Evolutionary conservation across 202 grass and related monocot genomes (phyloP).

Genomic region (Carex arenaria): DNA sequence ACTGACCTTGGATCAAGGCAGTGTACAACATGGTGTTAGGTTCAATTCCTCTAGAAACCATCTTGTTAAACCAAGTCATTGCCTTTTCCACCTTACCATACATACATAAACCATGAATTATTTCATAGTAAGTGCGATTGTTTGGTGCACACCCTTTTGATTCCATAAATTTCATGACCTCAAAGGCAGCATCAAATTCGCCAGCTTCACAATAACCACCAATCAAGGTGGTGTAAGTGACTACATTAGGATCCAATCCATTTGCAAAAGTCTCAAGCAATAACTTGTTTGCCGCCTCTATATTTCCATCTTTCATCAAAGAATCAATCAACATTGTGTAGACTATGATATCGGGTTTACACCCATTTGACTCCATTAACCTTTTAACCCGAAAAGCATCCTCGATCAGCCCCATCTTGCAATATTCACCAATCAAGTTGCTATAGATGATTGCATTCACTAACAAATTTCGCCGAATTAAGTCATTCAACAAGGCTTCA

Average conservation of each 20-base stretch:
- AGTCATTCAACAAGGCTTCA: slow-evolving; percentile 50
- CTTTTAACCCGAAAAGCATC: slow-evolving; percentile 70
- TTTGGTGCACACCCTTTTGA: slow-evolving; percentile 58
- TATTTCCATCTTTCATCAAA: slow-evolving; percentile 45
- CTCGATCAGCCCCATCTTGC: slow-evolving; percentile 47
- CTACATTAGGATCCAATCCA: slow-evolving; percentile 65
- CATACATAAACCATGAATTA: slow-evolving; percentile 80
- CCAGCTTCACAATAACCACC: slow-evolving; percentile 58
- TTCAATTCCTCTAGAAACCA: slow-evolving; percentile 57
- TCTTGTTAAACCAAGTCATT: slow-evolving; percentile 74
- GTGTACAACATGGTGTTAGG: slow-evolving; percentile 60
- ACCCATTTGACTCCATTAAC: slow-evolving; percentile 52
- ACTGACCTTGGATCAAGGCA: slow-evolving; percentile 81
- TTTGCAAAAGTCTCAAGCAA: slow-evolving; percentile 40
- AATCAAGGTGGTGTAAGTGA: slow-evolving; percentile 69
- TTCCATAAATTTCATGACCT: slow-evolving; percentile 58
- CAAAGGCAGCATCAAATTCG: slow-evolving; percentile 43
- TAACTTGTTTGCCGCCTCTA: slow-evolving; percentile 49
- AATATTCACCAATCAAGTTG: slow-evolving; percentile 67
- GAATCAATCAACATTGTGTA: slow-evolving; percentile 54
- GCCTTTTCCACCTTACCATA: slow-evolving; percentile 64
- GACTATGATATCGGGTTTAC: slow-evolving; percentile 51
- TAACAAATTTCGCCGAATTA: slow-evolving; percentile 42
- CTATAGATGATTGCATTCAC: slow-evolving; percentile 50
- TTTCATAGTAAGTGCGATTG: slow-evolving; percentile 65